Evolutionary conservation across 164 flowering plant genomes (phyloP), one percentile per base, ranked within the genome.

Genomic region (Piper longum): DNA sequence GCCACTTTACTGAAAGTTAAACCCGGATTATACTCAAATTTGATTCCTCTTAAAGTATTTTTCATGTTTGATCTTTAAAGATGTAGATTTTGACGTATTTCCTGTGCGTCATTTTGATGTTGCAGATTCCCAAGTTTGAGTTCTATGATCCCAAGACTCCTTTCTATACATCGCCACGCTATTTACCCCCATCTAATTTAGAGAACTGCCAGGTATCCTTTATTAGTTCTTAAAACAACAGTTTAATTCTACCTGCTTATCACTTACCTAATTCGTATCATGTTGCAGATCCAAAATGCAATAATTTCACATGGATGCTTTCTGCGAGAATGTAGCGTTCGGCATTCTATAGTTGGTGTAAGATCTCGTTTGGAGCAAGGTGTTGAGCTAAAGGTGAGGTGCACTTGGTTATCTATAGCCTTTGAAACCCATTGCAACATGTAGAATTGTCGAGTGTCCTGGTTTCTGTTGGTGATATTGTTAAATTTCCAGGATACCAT

Each of bases 271-370:
- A 41, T 4, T 13, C 12, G 14, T 41, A 26, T 0, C 9, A 64
- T 69, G 7, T 56, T 77, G 75, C 85, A 93, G 98, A 85, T 93
- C 61, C 41, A 78, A 6, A 86, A 90, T 73, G 81, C 98, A 52
- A 90, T 93, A 64, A 75, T 93, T 54, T 93, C 98, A 39, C 98
- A 90, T 60, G 98, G 98, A 56, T 93, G 98, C 78, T 93, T 93
- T 80, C 71, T 93, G 77, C 75, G 82, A 39, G 98, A 88, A 73
- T 89, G 96, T 70, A 86, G 83, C 13, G 73, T 92, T 55, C 71
- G 84, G 68, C 87, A 81, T 74, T 88, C 97, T 39, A 73, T 92
- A 11, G 96, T 92, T 43, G 98, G 98, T 54, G 74, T 92, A 3
- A 81, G 98, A 3, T 88, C 98, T 54, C 95, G 97, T 62, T 75